A percentile compares a stretch with the other conserved stretches of the same genome.
Conservation (phyloP, 371 early-diverging fungal genomes). For the Mucor racemosus region DNA sequence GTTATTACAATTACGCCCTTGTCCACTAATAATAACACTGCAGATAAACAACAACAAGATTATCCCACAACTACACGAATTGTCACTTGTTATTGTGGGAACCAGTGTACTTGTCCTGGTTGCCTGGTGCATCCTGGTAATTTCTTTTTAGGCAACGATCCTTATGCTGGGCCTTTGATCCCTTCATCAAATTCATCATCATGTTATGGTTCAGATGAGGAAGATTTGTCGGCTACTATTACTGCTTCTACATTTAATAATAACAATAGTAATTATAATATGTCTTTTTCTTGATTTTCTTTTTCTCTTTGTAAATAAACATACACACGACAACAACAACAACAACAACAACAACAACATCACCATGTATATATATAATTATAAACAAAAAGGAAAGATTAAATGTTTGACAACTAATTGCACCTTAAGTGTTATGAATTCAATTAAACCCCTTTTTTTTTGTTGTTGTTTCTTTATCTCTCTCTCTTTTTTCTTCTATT, state of each 20-base stretch:
- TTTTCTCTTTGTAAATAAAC: constrained; percentile 77
- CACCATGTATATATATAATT: constrained; percentile 9
- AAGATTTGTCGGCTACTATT: constrained; percentile 10
- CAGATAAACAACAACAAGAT: not conserved
- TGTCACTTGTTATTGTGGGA: constrained; percentile 45
- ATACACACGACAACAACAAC: not conserved
- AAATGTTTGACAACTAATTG: not conserved
- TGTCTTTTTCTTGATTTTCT: constrained; percentile 68
- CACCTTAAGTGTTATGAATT: not conserved
- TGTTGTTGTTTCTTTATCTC: not conserved
- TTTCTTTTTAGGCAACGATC: constrained; percentile 38
- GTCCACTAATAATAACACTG: constrained; percentile 2
- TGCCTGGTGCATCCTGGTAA: constrained; percentile 45
- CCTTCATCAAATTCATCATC: constrained; percentile 33
- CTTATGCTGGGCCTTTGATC: constrained; percentile 32
- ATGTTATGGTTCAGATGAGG: constrained; percentile 41
- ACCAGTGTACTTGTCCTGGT: constrained; percentile 38
- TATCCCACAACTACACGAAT: constrained; percentile 32
- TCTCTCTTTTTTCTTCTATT: not conserved
- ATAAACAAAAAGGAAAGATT: not conserved
- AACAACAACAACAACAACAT: no score
- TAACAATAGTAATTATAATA: constrained; percentile 6
- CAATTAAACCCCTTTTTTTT: not conserved
- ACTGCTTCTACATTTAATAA: constrained; percentile 6
- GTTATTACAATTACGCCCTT: constrained; percentile 54